Percentiles rank a stretch among this genome's conserved stretches.
Evolutionary conservation across 164 flowering plant genomes (phyloP).

Genomic region (Cinnamomum chago): DNA sequence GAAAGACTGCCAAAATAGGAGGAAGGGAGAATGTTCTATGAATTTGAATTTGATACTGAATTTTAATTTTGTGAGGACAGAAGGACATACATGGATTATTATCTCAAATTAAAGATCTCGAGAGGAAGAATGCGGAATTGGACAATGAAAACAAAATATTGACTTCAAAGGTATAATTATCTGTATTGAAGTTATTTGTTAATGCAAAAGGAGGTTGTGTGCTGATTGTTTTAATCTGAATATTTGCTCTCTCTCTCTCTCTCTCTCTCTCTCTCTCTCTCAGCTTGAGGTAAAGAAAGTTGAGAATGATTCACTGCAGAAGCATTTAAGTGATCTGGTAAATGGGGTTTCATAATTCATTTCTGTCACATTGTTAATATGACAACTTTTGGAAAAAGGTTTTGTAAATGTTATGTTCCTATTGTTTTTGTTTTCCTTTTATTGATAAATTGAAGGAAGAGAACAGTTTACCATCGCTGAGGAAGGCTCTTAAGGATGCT

Average conservation of each 20-base stretch:
- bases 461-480: constrained; percentile 64
- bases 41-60: background rate
- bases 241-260: background rate
- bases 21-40: background rate
- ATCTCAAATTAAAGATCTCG: constrained; percentile 59
- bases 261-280: constrained; percentile 9
- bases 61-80: constrained; percentile 22
- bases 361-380: background rate
- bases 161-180: constrained; percentile 39
- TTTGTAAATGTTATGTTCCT: background rate
- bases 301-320: constrained; percentile 48
- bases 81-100: constrained; percentile 63
- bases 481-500: constrained; percentile 89
- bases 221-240: background rate
- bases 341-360: constrained; percentile 1
- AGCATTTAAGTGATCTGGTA: constrained; percentile 76
- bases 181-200: constrained; percentile 1
- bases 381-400: background rate
- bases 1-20: too few species aligned
- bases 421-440: background rate
- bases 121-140: constrained; percentile 54
- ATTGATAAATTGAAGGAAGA: constrained; percentile 54
- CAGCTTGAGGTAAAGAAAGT: constrained; percentile 63
- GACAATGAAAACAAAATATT: constrained; percentile 58
- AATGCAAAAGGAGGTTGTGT: constrained; percentile 2